Evolutionary conservation across 306 rosid genomes (phyloP), one percentile per base, ranked within the genome.

Genomic region (Oxytropis ochrocephala): DNA sequence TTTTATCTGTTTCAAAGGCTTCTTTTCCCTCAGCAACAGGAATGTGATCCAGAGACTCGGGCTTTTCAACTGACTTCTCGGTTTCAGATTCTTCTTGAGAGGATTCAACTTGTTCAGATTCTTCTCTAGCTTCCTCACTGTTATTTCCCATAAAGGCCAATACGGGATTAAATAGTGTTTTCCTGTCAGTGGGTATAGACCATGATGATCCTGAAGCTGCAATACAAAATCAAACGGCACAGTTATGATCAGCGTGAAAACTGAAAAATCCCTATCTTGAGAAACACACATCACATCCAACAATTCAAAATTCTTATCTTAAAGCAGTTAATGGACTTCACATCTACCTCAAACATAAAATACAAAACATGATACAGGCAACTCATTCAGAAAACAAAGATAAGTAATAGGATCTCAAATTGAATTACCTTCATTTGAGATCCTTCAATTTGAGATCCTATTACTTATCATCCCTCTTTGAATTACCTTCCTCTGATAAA

Each of bases 181-280:
- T 88, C 70, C 82, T 78, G 16, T 94, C 97, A 6, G 91, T 33
- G 11, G 89, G 63, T 29, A 81, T 47, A 64, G 91, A 81, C 99
- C 95, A 83, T 64, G 88, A 83, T 64, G 88, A 72, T 77, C 89
- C 96, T 61, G 96, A 78, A 81, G 73, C 96, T 90, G 81, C 64
- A 80, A 79, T 18, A 56, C 36, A 74, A 57, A 62, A 11, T 68
- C 49, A 77, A 73, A 73, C 36, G 69, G 67, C 50, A 72, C n/a
- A 14, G 29, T 55, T 44, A 19, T 33, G 76, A 69, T 84, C 75
- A 86, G 47, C 8, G 48, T 48, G 67, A 73, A 71, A 30, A n/a
- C 46, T 35, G 60, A 78, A 75, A 47, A 18, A 18, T 50, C 44
- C 58, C 53, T 27, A 36, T 30, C 42, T 17, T 56, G 36, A 82